Percentiles rank a stretch among this genome's conserved stretches.
These are phyloP conservation scores for Allantophomopsis lycopodina DNA, from an alignment of 2,329 filamentous ascomycete genomes.

Conservation along the genomic window DNA sequence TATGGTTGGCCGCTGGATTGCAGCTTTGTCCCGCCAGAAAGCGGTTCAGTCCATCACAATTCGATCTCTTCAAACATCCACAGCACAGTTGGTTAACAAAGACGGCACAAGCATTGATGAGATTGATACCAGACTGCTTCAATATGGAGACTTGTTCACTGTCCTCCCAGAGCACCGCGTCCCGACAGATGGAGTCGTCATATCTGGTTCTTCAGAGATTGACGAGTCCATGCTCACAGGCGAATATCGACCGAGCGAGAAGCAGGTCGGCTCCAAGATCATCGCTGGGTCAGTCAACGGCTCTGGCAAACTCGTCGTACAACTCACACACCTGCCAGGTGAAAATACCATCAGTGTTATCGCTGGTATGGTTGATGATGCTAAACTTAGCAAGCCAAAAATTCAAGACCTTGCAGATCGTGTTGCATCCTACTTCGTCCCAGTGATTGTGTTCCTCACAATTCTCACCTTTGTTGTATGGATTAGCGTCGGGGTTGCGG, in stretches of 20 bases:
- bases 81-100: slow-evolving; percentile 35
- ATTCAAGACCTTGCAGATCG: slow-evolving; percentile 55
- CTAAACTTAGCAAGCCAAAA: slow-evolving; percentile 53
- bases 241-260: slow-evolving; percentile 48
- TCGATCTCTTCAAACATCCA: slow-evolving; percentile 40
- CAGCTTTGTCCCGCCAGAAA: slow-evolving; percentile 35
- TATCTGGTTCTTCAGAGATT: slow-evolving; percentile 49
- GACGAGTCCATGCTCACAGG: slow-evolving; percentile 73
- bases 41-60: slow-evolving; percentile 42
- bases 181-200: slow-evolving; percentile 56
- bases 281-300: slow-evolving; percentile 61
- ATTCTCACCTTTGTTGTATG: slow-evolving; percentile 48
- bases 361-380: slow-evolving; percentile 56
- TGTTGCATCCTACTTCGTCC: slow-evolving; percentile 57
- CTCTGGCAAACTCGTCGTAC: slow-evolving; percentile 42
- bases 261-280: slow-evolving; percentile 35
- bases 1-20: slow-evolving; percentile 38
- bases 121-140: slow-evolving; percentile 53
- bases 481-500: slow-evolving; percentile 41
- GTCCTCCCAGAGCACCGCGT: slow-evolving; percentile 44
- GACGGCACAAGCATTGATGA: slow-evolving; percentile 25
- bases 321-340: slow-evolving; percentile 44
- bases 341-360: slow-evolving; percentile 63
- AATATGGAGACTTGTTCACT: slow-evolving; percentile 57
- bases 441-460: slow-evolving; percentile 44